Conservation (phyloP, 129 eudicot genomes). For the Daucus carota region DNA sequence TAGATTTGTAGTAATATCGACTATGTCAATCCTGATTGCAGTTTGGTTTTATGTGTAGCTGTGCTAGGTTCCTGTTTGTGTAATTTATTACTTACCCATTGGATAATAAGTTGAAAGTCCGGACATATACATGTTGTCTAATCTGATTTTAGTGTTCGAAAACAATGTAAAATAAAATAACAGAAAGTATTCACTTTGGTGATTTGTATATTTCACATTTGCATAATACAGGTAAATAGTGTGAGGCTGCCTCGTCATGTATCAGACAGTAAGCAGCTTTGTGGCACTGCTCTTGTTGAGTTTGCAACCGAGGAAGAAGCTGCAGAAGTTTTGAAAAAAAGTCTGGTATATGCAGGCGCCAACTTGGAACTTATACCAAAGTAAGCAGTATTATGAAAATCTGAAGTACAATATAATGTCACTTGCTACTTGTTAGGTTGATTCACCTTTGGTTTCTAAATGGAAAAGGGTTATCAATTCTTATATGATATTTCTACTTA, state of each 20-base stretch:
- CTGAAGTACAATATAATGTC: background rate
- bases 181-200: background rate
- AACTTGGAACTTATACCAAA: conserved; percentile 69
- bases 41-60: background rate
- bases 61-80: background rate
- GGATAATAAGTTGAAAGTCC: background rate
- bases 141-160: background rate
- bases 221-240: conserved; percentile 62
- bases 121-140: background rate
- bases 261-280: conserved; percentile 55
- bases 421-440: background rate
- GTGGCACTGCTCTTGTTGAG: conserved; percentile 85
- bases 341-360: conserved; percentile 51
- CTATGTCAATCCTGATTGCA: background rate
- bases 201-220: background rate
- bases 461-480: background rate
- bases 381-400: conserved; percentile 34
- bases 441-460: background rate
- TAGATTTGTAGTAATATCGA: background rate
- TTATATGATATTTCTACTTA: background rate
- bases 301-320: conserved; percentile 89
- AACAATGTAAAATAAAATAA: background rate
- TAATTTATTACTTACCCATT: background rate
- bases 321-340: conserved; percentile 50
- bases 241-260: conserved; percentile 95